Evolutionary conservation across 2,329 filamentous ascomycete species (phyloP), one percentile per base, ranked within the genome.

Genomic region (Ascochyta pisi): DNA sequence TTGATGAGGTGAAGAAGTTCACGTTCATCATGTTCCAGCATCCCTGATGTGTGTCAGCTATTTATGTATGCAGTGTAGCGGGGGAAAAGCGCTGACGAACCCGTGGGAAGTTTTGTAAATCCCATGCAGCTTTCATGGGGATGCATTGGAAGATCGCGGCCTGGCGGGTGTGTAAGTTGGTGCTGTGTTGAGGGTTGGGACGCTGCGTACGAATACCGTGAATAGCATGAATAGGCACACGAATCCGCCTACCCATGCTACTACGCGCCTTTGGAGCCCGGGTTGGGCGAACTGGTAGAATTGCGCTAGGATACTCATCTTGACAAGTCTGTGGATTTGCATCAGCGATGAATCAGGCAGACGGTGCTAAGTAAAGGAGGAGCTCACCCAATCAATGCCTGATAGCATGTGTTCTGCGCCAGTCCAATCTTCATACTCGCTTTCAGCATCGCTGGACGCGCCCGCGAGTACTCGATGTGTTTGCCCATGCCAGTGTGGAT

Each of bases 111-210:
- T 33, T 35, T 16, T 46, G 7, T 6, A 46, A 19, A 46, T 46
- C 31, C 42, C 42, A 46, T 3, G 42, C 42, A 0, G 42, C 42
- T 16, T 24, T 16, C 42, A 46, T 46, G 8, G 42, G 42, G 4
- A 46, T 46, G 42, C 42, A 46, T n/a, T 46, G 31, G 31, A 46
- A 46, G 29, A 46, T 46, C 10, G 42, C 42, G 15, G 27, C 31
- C 42, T 46, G 22, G 42, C 6, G 27, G 10, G 27, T 23, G 4
- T 29, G 27, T 29, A 4, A 29, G 27, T 12, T 7, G 10, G 29
- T 8, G 16, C 3, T 1, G 19, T 38, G 9, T 40, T 24, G 35
- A 26, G 4, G 16, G 15, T 39, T 5, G 15, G 15, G n/a, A 13
- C 9, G 4, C 29, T 6, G n/a, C 29, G 13, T 24, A 46, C 42